phyloP scores from a whole-genome alignment of 345 rosid genomes.

The Odontarrhena argentea region DNA sequence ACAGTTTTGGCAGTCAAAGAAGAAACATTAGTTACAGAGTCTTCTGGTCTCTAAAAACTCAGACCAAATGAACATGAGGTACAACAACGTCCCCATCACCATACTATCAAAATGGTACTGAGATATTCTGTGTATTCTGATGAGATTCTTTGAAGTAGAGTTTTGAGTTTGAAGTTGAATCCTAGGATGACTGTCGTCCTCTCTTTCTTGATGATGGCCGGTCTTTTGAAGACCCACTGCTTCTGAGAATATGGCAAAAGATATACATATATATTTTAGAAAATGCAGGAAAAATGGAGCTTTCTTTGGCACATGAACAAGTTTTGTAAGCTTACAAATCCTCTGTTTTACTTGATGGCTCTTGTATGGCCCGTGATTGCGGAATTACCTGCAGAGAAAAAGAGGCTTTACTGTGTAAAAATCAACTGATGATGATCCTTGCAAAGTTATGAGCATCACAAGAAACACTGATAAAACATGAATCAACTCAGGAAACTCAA shows the following conservation, averaged over 20 bases:
- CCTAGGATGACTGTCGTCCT: slow-evolving; percentile 26
- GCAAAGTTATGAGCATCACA: slow-evolving; percentile 17
- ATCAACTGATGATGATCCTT: slow-evolving; percentile 12
- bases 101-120: neutral
- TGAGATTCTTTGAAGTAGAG: neutral
- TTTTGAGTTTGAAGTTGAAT: neutral
- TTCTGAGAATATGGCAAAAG: slow-evolving; percentile 21
- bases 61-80: slow-evolving; percentile 28
- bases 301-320: slow-evolving; percentile 12
- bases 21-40: slow-evolving; percentile 21
- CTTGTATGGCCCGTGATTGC: slow-evolving; percentile 48
- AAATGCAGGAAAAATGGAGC: neutral
- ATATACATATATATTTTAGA: neutral
- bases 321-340: slow-evolving; percentile 53
- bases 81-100: slow-evolving; percentile 30
- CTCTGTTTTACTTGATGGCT: slow-evolving; percentile 55
- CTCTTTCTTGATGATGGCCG: slow-evolving; percentile 38
- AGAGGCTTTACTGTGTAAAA: neutral
- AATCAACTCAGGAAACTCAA: slow-evolving; percentile 3
- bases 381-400: slow-evolving; percentile 52
- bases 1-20: slow-evolving; percentile 35
- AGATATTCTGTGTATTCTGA: slow-evolving; percentile 17
- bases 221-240: slow-evolving; percentile 38
- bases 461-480: slow-evolving; percentile 13
- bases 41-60: slow-evolving; percentile 27